Conservation (phyloP, 768 basidiomycete genomes). For the Serendipita sp. region DNA sequence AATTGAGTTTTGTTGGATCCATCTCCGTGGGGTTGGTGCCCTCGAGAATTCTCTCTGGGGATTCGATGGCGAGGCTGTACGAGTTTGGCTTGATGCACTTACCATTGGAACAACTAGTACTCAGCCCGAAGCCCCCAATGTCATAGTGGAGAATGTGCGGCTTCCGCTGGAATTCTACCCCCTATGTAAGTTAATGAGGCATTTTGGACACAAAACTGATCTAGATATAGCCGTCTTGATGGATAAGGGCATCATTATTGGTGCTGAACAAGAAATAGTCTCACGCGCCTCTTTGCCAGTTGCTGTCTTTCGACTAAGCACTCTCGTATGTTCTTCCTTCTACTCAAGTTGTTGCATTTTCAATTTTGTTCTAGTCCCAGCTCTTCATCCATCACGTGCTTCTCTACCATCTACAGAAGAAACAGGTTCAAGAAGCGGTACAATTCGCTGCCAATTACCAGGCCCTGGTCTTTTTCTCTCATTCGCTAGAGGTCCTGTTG, state of each 20-base stretch:
- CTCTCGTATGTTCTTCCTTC: conserved; percentile 47
- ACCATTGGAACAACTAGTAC: conserved; percentile 41
- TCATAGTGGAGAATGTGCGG: conserved; percentile 82
- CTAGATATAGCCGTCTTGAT: conserved; percentile 66
- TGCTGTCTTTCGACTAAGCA: conserved; percentile 80
- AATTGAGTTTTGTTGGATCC: conserved; percentile 99
- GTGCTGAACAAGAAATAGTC: conserved; percentile 77
- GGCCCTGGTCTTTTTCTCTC: conserved; percentile 79
- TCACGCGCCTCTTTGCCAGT: conserved; percentile 65
- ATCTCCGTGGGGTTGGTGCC: conserved; percentile 80
- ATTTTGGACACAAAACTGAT: conserved; percentile 6
- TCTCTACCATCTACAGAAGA: conserved; percentile 48
- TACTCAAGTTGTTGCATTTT: not conserved
- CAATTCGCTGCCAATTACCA: conserved; percentile 76
- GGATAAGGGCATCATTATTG: conserved; percentile 98
- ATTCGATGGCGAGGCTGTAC: conserved; percentile 76
- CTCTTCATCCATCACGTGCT: conserved; percentile 88
- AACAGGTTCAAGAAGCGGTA: conserved; percentile 58
- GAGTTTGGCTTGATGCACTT: conserved; percentile 92
- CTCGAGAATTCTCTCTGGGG: conserved; percentile 97
- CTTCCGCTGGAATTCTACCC: conserved; percentile 92
- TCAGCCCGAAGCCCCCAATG: conserved; percentile 9
- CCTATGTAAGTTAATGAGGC: conserved; percentile 44
- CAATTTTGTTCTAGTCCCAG: conserved; percentile 46
- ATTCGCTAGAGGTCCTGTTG: conserved; percentile 85